phyloP scores from a whole-genome alignment of 2,329 filamentous ascomycete genomes.

The Neocucurbitaria cava region DNA sequence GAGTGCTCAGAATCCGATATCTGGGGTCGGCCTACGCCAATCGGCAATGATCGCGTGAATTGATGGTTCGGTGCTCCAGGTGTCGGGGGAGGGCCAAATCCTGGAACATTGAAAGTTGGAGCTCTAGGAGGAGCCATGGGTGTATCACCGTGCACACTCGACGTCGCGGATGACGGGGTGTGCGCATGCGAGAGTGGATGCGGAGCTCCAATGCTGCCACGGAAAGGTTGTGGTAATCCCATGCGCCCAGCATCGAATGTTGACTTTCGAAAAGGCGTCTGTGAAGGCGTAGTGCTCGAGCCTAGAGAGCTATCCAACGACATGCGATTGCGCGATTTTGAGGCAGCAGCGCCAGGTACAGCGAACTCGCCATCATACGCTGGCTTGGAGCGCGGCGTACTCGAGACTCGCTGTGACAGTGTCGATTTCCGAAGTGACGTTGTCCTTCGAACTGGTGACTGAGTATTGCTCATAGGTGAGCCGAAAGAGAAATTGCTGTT shows the following conservation, averaged over 20 bases:
- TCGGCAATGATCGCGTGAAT: constrained; percentile 79
- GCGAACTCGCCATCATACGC: constrained; percentile 58
- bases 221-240: constrained; percentile 29
- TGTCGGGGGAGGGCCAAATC: constrained; percentile 27
- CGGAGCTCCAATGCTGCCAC: constrained; percentile 48
- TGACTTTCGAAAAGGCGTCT: constrained; percentile 59
- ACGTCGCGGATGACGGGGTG: constrained; percentile 84
- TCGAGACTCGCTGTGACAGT: constrained; percentile 76
- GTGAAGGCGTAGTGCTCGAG: constrained; percentile 69
- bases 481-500: constrained; percentile 44
- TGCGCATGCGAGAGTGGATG: constrained; percentile 88
- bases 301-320: constrained; percentile 81
- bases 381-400: constrained; percentile 47
- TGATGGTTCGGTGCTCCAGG: constrained; percentile 26
- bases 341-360: constrained; percentile 60
- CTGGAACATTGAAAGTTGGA: constrained; percentile 18
- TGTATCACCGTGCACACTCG: constrained; percentile 71
- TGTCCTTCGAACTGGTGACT: constrained; percentile 54
- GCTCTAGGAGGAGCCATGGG: constrained; percentile 52
- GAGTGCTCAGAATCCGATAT: constrained; percentile 55
- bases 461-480: constrained; percentile 40
- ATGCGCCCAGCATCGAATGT: constrained; percentile 40
- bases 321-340: constrained; percentile 71
- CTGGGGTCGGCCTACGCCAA: constrained; percentile 65
- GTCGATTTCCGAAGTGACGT: constrained; percentile 86